Percentiles rank a stretch among this genome's conserved stretches.
phyloP scores from a whole-genome alignment of 805 yeast genomes.

The Metschnikowia lachancei region DNA sequence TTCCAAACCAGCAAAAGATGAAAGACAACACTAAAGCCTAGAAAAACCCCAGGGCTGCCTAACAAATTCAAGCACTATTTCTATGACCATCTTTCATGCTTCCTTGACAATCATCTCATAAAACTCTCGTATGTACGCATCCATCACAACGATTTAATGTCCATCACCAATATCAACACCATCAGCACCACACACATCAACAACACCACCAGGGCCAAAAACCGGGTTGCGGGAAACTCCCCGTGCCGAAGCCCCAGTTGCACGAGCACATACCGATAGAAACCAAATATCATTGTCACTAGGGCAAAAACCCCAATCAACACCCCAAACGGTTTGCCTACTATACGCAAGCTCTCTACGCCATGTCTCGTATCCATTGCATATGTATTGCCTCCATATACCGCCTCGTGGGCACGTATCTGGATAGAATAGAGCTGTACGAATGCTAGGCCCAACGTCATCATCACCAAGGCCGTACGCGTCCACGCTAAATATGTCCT shows the following conservation, averaged over 20 bases:
- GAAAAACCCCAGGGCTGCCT: no score
- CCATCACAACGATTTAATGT: constrained; percentile 7
- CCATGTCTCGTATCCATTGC: background rate
- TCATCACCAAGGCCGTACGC: constrained; percentile 55
- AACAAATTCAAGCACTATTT: no score
- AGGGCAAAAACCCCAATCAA: constrained; percentile 12
- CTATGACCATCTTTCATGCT: no score
- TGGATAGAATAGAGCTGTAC: constrained; percentile 53
- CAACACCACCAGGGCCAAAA: constrained; percentile 9
- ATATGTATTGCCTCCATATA: constrained; percentile 1
- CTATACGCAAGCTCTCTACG: background rate
- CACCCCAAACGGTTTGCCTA: constrained; percentile 16
- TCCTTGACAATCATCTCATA: no score
- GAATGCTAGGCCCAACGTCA: constrained; percentile 59
- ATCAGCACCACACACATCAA: constrained; percentile 8
- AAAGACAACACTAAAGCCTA: no score
- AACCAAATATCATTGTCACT: constrained; percentile 7
- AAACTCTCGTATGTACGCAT: no score
- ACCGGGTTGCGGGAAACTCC: constrained; percentile 16
- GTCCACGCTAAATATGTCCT: constrained; percentile 65
- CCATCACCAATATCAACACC: constrained; percentile 14
- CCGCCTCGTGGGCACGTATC: constrained; percentile 15
- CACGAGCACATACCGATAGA: constrained; percentile 13
- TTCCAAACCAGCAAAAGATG: no score
- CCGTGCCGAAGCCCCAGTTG: constrained; percentile 11